Conservation (phyloP, 116 monocot species). For the Papilionanthe hybrid region DNA sequence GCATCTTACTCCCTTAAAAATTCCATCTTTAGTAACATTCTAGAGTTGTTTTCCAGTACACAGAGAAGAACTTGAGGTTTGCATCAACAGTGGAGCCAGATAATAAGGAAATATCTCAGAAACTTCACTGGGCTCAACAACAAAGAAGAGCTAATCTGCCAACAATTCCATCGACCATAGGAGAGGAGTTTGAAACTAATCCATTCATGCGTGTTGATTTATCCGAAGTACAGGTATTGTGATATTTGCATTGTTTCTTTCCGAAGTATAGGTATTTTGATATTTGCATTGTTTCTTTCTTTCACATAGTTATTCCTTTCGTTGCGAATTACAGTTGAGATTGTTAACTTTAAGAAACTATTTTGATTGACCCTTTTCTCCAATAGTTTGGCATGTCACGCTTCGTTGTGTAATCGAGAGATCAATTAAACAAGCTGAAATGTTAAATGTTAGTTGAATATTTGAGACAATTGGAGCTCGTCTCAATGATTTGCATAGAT, state of each 20-base stretch:
- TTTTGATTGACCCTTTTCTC: background rate
- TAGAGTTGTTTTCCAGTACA: constrained; percentile 51
- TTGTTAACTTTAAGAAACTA: background rate
- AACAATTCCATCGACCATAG: constrained; percentile 85
- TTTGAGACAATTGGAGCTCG: background rate
- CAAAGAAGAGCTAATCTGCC: constrained; percentile 54
- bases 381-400: background rate
- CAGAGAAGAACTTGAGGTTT: constrained; percentile 83
- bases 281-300: background rate
- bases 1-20: background rate
- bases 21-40: background rate
- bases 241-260: background rate
- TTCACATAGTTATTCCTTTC: background rate
- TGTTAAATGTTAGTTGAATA: background rate
- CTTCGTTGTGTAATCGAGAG: background rate
- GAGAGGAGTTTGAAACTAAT: constrained; percentile 84
- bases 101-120: constrained; percentile 58
- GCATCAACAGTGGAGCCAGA: constrained; percentile 83
- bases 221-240: constrained; percentile 65
- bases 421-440: background rate
- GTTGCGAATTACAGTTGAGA: background rate
- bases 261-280: constrained; percentile 55
- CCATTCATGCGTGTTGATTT: constrained; percentile 97
- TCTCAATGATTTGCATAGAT: background rate
- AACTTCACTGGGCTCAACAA: constrained; percentile 65